These are phyloP conservation scores for Hexamita inflata DNA, from an alignment of 208 protist species.

Conservation along the genomic window DNA sequence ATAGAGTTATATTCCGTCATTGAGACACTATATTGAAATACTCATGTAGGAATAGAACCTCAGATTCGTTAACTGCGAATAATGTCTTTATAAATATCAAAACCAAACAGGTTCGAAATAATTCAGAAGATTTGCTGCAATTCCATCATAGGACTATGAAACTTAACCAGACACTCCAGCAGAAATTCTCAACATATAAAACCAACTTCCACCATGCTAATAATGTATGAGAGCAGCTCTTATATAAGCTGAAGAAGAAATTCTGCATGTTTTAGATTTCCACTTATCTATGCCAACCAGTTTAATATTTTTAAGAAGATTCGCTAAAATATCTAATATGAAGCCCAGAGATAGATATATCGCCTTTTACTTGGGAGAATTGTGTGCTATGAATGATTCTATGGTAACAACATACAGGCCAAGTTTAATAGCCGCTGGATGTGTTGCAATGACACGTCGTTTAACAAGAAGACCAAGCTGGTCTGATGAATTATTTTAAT, in stretches of 20 bases:
- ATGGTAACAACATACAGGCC: slow-evolving; percentile 12
- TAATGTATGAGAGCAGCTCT: background rate
- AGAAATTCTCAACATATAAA: no score
- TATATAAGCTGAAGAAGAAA: background rate
- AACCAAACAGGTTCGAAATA: no score
- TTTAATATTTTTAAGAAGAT: slow-evolving; percentile 15
- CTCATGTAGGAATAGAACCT: background rate
- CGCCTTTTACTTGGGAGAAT: slow-evolving; percentile 16
- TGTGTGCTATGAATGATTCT: background rate
- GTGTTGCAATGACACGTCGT: slow-evolving; percentile 8
- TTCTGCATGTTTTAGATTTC: slow-evolving; percentile 24
- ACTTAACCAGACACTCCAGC: no score
- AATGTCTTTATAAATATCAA: no score
- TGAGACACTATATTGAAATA: slow-evolving; percentile 5
- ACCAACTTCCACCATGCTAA: background rate
- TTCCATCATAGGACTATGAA: no score
- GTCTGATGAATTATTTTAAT: background rate
- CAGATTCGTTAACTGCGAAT: background rate
- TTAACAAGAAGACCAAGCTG: slow-evolving; percentile 15
- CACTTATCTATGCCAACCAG: background rate
- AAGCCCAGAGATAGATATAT: slow-evolving; percentile 19
- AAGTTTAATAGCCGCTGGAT: slow-evolving; percentile 10
- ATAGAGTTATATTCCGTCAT: slow-evolving; percentile 20
- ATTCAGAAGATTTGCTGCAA: no score
- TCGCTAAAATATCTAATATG: slow-evolving; percentile 4